Evolutionary conservation across 768 basidiomycete genomes (phyloP).

Genomic region (Pulveroboletus ravenelii): DNA sequence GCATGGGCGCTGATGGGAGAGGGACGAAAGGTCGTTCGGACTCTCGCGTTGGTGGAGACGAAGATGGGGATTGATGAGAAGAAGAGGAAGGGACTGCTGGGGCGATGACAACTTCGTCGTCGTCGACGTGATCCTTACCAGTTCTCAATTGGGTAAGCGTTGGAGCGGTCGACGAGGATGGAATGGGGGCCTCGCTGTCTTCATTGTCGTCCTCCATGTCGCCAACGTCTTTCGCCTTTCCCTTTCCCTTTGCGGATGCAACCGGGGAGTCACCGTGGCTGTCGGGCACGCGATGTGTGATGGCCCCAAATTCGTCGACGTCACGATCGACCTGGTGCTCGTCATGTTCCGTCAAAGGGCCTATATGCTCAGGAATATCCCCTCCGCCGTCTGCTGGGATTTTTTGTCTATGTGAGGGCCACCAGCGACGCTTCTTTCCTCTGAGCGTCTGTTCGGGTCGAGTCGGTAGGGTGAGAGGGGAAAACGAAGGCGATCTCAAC

Average conservation of each 20-base stretch:
- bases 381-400: slow-evolving; percentile 12
- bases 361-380: slow-evolving; percentile 13
- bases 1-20: slow-evolving; percentile 12
- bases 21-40: slow-evolving; percentile 10
- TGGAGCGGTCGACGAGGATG: slow-evolving; percentile 20
- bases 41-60: slow-evolving; percentile 7
- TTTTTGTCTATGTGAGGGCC: slow-evolving; percentile 18
- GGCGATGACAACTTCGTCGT: slow-evolving; percentile 21
- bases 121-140: slow-evolving; percentile 2
- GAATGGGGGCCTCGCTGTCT: neutral
- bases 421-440: slow-evolving; percentile 26
- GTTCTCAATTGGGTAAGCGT: slow-evolving; percentile 3
- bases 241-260: slow-evolving; percentile 33
- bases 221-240: slow-evolving; percentile 26
- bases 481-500: slow-evolving; percentile 13
- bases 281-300: slow-evolving; percentile 27
- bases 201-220: slow-evolving; percentile 5
- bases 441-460: slow-evolving; percentile 26
- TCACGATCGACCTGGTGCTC: slow-evolving; percentile 27
- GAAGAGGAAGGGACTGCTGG: slow-evolving; percentile 11
- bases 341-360: slow-evolving; percentile 21
- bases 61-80: slow-evolving; percentile 7
- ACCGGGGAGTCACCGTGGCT: slow-evolving; percentile 23
- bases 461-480: slow-evolving; percentile 17
- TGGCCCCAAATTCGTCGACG: slow-evolving; percentile 26